These are phyloP conservation scores for Corylus heterophylla DNA, from an alignment of 306 rosid species.

Conservation along the genomic window DNA sequence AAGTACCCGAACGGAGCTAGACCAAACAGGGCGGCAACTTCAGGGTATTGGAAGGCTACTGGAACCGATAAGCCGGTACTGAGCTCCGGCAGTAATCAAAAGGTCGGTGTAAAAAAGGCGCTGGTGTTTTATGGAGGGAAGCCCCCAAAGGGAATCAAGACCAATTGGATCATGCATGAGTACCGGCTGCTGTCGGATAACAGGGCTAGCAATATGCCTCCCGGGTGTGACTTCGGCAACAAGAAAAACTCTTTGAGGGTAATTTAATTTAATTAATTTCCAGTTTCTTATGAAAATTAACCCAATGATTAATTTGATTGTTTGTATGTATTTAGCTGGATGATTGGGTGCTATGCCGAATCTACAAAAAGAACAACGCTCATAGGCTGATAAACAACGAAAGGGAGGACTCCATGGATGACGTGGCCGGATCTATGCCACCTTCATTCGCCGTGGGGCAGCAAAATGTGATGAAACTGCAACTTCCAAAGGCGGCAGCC, in stretches of 20 bases:
- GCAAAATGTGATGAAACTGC: constrained; percentile 42
- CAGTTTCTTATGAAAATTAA: background rate
- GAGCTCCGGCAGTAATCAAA: constrained; percentile 51
- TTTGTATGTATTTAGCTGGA: constrained; percentile 55
- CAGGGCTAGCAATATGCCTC: constrained; percentile 68
- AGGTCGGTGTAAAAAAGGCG: constrained; percentile 92
- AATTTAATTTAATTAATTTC: constrained; percentile 5
- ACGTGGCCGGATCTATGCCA: constrained; percentile 48
- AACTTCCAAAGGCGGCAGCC: constrained; percentile 50
- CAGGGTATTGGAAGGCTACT: constrained; percentile 98
- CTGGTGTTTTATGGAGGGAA: constrained; percentile 94
- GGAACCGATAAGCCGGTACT: constrained; percentile 95
- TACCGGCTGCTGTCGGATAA: constrained; percentile 71
- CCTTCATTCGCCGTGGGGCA: constrained; percentile 41
- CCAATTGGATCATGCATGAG: constrained; percentile 99
- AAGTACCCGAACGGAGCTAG: constrained; percentile 96
- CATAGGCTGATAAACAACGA: constrained; percentile 59
- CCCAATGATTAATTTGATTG: background rate
- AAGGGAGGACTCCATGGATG: constrained; percentile 62
- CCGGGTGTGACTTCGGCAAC: constrained; percentile 67
- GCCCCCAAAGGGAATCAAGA: constrained; percentile 87
- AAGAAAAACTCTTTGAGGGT: constrained; percentile 95
- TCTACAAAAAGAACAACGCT: constrained; percentile 80
- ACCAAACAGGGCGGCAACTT: constrained; percentile 89
- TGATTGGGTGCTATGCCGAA: constrained; percentile 96